These are phyloP conservation scores for Bipolaris sorokiniana DNA, from an alignment of 2,329 filamentous ascomycete species.

Conservation along the genomic window DNA sequence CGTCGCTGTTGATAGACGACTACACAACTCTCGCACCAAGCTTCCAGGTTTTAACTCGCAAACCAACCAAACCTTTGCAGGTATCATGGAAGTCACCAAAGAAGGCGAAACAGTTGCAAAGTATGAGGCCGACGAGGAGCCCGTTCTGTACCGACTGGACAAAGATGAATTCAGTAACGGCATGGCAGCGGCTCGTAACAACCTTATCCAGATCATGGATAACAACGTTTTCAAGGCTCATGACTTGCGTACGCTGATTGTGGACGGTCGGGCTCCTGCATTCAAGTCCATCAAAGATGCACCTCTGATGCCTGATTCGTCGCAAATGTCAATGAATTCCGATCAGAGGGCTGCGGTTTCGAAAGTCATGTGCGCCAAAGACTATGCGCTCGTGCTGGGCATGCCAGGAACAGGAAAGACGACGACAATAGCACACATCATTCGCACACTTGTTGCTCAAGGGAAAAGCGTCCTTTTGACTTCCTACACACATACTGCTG, in stretches of 20 bases:
- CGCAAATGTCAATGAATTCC: conserved; percentile 74
- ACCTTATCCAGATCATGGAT: conserved; percentile 90
- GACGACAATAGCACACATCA: conserved; percentile 97
- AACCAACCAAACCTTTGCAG: conserved; percentile 83
- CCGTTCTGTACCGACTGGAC: conserved; percentile 81
- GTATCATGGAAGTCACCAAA: conserved; percentile 83
- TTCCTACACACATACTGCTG: conserved; percentile 95
- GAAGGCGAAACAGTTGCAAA: conserved; percentile 51
- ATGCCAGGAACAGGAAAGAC: conserved; percentile 99
- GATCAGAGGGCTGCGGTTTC: conserved; percentile 87
- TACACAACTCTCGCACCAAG: conserved; percentile 83
- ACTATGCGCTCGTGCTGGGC: conserved; percentile 95
- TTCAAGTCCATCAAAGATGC: conserved; percentile 74
- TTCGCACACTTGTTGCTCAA: conserved; percentile 83
- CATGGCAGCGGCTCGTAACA: conserved; percentile 93
- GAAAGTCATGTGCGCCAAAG: conserved; percentile 93
- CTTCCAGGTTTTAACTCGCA: conserved; percentile 75
- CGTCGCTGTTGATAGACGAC: conserved; percentile 85
- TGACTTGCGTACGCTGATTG: conserved; percentile 77
- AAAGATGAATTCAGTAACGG: conserved; percentile 99
- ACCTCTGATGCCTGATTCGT: conserved; percentile 59
- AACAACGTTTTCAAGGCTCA: conserved; percentile 72
- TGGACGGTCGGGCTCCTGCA: conserved; percentile 74
- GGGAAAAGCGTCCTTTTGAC: conserved; percentile 92
- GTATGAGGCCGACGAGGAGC: conserved; percentile 56